Percentiles rank a stretch among this genome's conserved stretches.
phyloP scores from a whole-genome alignment of 768 basidiomycete species.

The Sistotremastrum suecicum region DNA sequence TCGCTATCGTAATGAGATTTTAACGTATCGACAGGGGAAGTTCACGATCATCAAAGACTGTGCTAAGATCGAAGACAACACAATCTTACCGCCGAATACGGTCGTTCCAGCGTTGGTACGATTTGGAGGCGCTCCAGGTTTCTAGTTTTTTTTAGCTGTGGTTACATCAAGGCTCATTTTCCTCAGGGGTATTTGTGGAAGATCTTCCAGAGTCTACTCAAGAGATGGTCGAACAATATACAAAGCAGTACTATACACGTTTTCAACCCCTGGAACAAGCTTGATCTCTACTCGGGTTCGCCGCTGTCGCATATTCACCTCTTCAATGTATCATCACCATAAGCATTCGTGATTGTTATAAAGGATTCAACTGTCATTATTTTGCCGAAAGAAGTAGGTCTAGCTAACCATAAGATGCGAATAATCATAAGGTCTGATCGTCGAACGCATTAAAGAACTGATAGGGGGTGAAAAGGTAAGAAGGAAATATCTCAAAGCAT shows the following conservation, averaged over 20 bases:
- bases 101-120: slow-evolving; percentile 80
- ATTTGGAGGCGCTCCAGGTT: slow-evolving; percentile 85
- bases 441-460: no score
- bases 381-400: no score
- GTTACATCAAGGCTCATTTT: neutral
- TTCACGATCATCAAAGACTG: slow-evolving; percentile 96
- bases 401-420: no score
- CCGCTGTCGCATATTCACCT: no score
- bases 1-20: neutral
- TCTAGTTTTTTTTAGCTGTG: slow-evolving; percentile 6
- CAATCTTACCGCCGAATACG: slow-evolving; percentile 81
- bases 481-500: no score
- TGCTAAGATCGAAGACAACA: slow-evolving; percentile 77
- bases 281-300: no score
- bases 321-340: no score
- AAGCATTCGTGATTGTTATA: no score
- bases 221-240: slow-evolving; percentile 75
- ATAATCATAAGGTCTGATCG: no score
- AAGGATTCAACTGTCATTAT: no score
- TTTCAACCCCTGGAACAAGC: slow-evolving; percentile 47
- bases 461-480: no score
- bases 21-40: slow-evolving; percentile 51
- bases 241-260: slow-evolving; percentile 73
- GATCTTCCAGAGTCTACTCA: slow-evolving; percentile 91
- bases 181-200: slow-evolving; percentile 59